Evolutionary conservation across 129 eudicot species (phyloP), one percentile per base, ranked within the genome.

Genomic region (Tagetes patula): DNA sequence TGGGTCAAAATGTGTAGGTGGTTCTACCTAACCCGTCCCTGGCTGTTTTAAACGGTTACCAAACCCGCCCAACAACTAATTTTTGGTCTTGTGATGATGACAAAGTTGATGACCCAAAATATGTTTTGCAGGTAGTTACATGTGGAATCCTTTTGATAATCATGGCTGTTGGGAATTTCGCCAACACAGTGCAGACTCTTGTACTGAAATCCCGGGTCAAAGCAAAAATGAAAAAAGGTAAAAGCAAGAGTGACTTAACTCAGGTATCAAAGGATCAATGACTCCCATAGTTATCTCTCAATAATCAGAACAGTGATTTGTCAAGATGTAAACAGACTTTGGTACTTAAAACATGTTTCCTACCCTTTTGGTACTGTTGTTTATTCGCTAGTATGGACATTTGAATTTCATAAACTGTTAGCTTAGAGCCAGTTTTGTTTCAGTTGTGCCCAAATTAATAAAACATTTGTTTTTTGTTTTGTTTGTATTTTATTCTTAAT

Each of bases 111-210:
- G 42, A 40, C 4, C 2, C 12, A n/a, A 36, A 69, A 12, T 72
- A 43, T 81, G 38, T 32, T 76, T 43, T 56, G 20, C 88, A 90
- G 96, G 96, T 90, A 12, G 80, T 86, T 49, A 82, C 90, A 0
- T 87, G 96, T 79, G 96, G 96, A 70, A 77, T 94, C 63, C 96
- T 94, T 53, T 62, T 94, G 72, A 87, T 90, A 74, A 72, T 83
- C 41, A 94, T 94, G 98, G 98, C 97, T 12, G 96, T 84, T 20
- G 98, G 97, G 69, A 94, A 94, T 78, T 94, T 94, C 31, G 82
- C 80, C 52, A 94, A 94, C 83, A 90, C 98, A n/a, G 90, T 94
- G 82, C 92, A 90, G 82, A 87, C 96, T 36, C 91, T 94, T 58
- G 50, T 87, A 69, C 69, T 88, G 0, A 94, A 94, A 82, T 90